Base-by-base conservation (phyloP, 2,329 filamentous ascomycete species). In the Orbilia quercus region DNA sequence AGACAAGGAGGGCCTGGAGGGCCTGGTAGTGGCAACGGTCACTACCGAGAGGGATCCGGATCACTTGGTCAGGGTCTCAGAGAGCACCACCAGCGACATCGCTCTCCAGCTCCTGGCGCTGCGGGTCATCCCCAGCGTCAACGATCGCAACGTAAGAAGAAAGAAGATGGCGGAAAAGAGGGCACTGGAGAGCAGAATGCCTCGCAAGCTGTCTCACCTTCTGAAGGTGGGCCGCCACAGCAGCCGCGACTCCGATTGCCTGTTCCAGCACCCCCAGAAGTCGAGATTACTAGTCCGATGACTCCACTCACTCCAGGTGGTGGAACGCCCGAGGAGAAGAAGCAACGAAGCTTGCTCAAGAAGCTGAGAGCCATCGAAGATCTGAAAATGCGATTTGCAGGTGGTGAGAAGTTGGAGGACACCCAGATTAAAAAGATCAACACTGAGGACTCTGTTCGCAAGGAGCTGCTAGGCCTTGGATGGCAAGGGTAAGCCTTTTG, bases 361-460 rank as follows among this genome's bases (percentile, higher is more conserved):
- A 99, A 99, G 86, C 90, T 99, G 75, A 88, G 95, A 18, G 95
- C 95, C 9, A 99, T 99, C 79, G 95, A 99, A 80, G 95, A 99
- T 80, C 84, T 99, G 74, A 96, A 98, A 84, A 97, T 98, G 93
- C 88, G 95, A 65, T 88, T 93, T 76, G 95, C 94, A 1, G 89
- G 90, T 34, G 94, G 94, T 3, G 95, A 99, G 85, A 98, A 97
- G 85, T 84, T 99, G 73, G 95, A 99, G 83, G 94, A 97, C 79
- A 99, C 95, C 31, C 95, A 99, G 83, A 88, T 99, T 82, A 96
- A 96, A 85, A 99, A 99, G 86, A 99, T 99, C 78, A 87, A 88
- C 64, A 98, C 92, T 20, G 96, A 98, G 83, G 84, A 88, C 53
- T 82, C 86, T 14, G 94, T 99, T 69, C 85, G 93, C 75, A 91